A percentile compares a stretch with the other conserved stretches of the same genome.
Conservation (phyloP, 2,329 filamentous ascomycete genomes). For the Aspergillus nomiae region DNA sequence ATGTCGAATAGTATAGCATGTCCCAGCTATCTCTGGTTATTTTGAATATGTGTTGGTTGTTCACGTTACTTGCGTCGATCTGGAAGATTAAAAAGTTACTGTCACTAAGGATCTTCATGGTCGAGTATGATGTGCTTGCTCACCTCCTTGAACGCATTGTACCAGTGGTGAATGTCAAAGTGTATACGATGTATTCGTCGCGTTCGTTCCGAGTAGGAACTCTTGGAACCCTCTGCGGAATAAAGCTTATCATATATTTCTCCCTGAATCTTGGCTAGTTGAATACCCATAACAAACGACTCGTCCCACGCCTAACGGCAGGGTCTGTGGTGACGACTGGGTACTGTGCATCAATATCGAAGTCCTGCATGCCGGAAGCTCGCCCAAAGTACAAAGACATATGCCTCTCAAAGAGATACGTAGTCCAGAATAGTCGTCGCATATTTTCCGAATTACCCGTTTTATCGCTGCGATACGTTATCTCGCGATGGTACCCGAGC, state of each 20-base stretch:
- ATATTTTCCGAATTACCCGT: conserved; percentile 13
- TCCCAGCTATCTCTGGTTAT: conserved; percentile 22
- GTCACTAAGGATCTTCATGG: neutral
- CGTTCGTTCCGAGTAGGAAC: conserved; percentile 2
- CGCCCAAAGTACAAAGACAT: conserved; percentile 21
- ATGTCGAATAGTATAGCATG: conserved; percentile 23
- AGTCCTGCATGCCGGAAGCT: conserved; percentile 21
- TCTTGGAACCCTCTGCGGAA: conserved; percentile 14
- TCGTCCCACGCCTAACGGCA: conserved; percentile 17
- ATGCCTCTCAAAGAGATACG: conserved; percentile 23
- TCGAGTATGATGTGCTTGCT: neutral
- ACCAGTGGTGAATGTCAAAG: conserved; percentile 16
- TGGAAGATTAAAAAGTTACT: neutral
- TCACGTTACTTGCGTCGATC: conserved; percentile 16
- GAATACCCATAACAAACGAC: conserved; percentile 14
- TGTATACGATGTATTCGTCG: conserved; percentile 6
- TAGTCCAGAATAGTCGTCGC: conserved; percentile 25
- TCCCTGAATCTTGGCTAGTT: conserved; percentile 15
- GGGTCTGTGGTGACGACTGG: conserved; percentile 9
- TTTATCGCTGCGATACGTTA: conserved; percentile 13
- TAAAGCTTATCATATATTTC: conserved; percentile 17
- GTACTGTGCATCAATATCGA: conserved; percentile 22
- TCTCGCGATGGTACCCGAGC: conserved; percentile 24
- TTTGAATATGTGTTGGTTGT: conserved; percentile 12
- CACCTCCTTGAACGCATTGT: conserved; percentile 6